phyloP scores from a whole-genome alignment of 2,329 filamentous ascomycete species.

The Microdochium bolleyi region DNA sequence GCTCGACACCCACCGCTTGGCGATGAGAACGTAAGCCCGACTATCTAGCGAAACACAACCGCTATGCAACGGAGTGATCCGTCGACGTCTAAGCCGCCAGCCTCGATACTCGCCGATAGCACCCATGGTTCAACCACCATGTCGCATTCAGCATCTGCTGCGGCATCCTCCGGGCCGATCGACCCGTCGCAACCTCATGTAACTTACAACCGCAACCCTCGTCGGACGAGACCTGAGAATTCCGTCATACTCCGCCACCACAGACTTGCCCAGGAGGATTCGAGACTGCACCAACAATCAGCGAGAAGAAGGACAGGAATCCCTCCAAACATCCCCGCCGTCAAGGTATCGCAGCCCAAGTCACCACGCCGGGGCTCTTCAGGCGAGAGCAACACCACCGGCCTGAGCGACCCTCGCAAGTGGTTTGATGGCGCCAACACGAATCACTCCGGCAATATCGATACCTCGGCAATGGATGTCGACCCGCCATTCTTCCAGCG shows the following conservation, averaged over 20 bases:
- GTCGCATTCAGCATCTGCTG: too few relatives aligned
- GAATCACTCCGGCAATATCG: slow-evolving; percentile 34
- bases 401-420: slow-evolving; percentile 38
- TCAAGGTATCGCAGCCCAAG: slow-evolving; percentile 2
- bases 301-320: slow-evolving; percentile 4
- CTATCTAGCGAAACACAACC: too few relatives aligned
- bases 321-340: slow-evolving; percentile 6
- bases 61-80: too few relatives aligned
- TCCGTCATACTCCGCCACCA: slow-evolving; percentile 41
- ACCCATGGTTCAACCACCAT: too few relatives aligned
- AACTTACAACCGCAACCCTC: too few relatives aligned
- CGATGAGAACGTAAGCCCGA: too few relatives aligned
- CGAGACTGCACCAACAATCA: slow-evolving; percentile 9
- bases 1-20: too few relatives aligned
- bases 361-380: slow-evolving; percentile 33
- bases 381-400: slow-evolving; percentile 39
- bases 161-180: too few relatives aligned
- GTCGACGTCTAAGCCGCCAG: too few relatives aligned
- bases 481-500: slow-evolving; percentile 50
- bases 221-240: slow-evolving; percentile 33
- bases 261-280: slow-evolving; percentile 32
- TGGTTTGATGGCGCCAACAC: slow-evolving; percentile 49
- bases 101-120: too few relatives aligned
- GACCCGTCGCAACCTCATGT: too few relatives aligned
- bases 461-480: slow-evolving; percentile 40